These are phyloP conservation scores for Gracilaria domingensis DNA, from an alignment of 23 red algal genomes.

Conservation along the genomic window DNA sequence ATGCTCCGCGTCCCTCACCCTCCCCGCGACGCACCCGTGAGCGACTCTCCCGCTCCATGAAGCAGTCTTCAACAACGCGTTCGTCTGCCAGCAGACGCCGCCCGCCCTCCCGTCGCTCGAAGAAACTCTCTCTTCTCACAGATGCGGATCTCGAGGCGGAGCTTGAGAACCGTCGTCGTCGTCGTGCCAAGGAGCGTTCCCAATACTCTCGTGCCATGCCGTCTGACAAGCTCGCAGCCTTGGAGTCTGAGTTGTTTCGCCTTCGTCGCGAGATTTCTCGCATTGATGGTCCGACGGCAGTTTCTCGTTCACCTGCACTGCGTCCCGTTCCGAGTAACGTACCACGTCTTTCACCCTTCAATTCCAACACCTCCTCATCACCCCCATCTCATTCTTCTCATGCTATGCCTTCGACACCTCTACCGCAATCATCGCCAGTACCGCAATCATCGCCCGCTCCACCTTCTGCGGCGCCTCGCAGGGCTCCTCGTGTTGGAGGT, in stretches of 20 bases:
- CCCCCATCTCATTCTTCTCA: background rate
- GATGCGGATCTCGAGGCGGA: constrained; percentile 73
- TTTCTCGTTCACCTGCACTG: background rate
- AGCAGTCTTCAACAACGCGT: background rate
- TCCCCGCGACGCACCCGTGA: background rate
- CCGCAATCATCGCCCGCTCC: no score
- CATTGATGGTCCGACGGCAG: constrained; percentile 18
- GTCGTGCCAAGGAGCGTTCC: constrained; percentile 44
- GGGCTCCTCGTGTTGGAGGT: background rate
- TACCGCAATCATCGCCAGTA: background rate
- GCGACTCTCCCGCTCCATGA: constrained; percentile 49
- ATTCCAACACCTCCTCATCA: background rate
- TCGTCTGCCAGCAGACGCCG: constrained; percentile 2
- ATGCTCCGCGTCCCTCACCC: background rate
- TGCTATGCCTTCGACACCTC: background rate
- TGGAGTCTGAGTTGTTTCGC: constrained; percentile 45
- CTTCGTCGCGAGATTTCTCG: constrained; percentile 45
- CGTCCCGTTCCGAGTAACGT: constrained; percentile 2
- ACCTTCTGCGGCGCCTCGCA: background rate
- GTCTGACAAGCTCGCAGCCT: constrained; percentile 34
- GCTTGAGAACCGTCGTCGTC: constrained; percentile 38
- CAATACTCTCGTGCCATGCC: constrained; percentile 27
- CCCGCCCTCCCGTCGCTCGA: constrained; percentile 1
- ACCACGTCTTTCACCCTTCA: constrained; percentile 5
- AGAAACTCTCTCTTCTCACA: constrained; percentile 42